phyloP scores from a whole-genome alignment of 1,284 basidiomycete species.

The Boletellus sp. region DNA sequence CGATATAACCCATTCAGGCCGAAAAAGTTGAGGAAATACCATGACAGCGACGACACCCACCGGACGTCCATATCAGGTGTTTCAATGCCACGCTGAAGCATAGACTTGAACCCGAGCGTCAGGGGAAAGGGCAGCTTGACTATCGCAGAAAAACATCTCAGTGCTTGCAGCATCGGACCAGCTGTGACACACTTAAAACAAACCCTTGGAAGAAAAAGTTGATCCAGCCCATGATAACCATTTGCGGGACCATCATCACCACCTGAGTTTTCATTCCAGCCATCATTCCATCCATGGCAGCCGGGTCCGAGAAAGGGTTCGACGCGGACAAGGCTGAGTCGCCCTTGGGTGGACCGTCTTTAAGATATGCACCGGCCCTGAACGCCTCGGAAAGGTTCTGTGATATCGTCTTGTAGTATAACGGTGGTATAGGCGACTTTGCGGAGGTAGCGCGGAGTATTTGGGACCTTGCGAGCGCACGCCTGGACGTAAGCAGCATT shows the following conservation, averaged over 20 bases:
- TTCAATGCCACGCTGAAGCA: constrained; percentile 95
- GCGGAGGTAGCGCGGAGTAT: constrained; percentile 77
- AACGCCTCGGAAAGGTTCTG: constrained; percentile 69
- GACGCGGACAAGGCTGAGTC: constrained; percentile 55
- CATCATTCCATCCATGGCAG: constrained; percentile 98
- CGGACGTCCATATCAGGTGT: constrained; percentile 96
- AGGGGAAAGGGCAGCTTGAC: constrained; percentile 97
- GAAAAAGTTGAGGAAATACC: constrained; percentile 99
- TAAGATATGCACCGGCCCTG: constrained; percentile 76
- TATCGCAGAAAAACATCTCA: constrained; percentile 33
- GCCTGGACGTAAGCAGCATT: constrained; percentile 45
- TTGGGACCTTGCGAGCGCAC: constrained; percentile 78
- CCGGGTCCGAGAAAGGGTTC: constrained; percentile 82
- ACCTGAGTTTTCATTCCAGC: constrained; percentile 98
- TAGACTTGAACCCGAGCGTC: constrained; percentile 97
- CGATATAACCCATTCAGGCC: constrained; percentile 95
- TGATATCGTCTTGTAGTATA: constrained; percentile 75
- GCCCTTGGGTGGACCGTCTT: constrained; percentile 73
- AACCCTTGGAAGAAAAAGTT: constrained; percentile 99
- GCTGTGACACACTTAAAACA: constrained; percentile 77
- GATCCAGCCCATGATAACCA: constrained; percentile 99
- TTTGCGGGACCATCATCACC: constrained; percentile 97
- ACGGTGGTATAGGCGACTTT: constrained; percentile 77
- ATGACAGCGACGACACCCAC: constrained; percentile 98
- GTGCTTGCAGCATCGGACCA: neutral